A percentile compares a stretch with the other conserved stretches of the same genome.
These are phyloP conservation scores for Pseudodiploospora longispora DNA, from an alignment of 2,329 filamentous ascomycete species.

Conservation along the genomic window DNA sequence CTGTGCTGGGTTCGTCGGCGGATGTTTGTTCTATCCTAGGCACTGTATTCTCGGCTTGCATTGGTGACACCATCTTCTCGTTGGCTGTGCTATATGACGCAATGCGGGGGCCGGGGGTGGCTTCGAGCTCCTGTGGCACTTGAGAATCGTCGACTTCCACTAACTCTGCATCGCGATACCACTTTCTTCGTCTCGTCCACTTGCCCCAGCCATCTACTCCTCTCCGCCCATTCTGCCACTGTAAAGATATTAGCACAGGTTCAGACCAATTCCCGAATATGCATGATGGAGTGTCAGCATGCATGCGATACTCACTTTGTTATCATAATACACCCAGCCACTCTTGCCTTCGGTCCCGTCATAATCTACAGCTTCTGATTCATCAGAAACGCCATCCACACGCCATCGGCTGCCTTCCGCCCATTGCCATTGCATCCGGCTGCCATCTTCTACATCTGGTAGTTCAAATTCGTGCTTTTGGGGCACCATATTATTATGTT, in stretches of 20 bases:
- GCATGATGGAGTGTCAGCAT: background rate
- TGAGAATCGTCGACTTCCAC: constrained; percentile 55
- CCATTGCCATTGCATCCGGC: constrained; percentile 61
- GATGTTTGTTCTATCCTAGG: constrained; percentile 15
- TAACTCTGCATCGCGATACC: constrained; percentile 93
- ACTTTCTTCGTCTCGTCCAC: constrained; percentile 89
- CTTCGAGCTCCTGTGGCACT: constrained; percentile 26
- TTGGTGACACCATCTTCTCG: constrained; percentile 28
- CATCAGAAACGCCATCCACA: constrained; percentile 65
- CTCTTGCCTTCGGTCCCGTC: constrained; percentile 55
- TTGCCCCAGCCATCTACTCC: constrained; percentile 87
- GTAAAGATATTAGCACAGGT: constrained; percentile 2
- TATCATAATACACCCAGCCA: constrained; percentile 98
- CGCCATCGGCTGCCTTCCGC: constrained; percentile 78
- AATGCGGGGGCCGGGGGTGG: constrained; percentile 19
- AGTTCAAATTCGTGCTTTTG: constrained; percentile 62
- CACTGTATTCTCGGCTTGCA: constrained; percentile 15
- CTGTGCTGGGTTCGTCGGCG: constrained; percentile 20
- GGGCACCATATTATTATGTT: constrained; percentile 77
- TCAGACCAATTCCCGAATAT: background rate
- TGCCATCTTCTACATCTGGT: constrained; percentile 53
- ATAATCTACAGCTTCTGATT: constrained; percentile 35
- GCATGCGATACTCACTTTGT: constrained; percentile 56
- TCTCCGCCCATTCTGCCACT: constrained; percentile 86
- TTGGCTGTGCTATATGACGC: constrained; percentile 27